Conservation (phyloP, 495 filamentous ascomycete genomes). For the Penicillium egyptiacum region DNA sequence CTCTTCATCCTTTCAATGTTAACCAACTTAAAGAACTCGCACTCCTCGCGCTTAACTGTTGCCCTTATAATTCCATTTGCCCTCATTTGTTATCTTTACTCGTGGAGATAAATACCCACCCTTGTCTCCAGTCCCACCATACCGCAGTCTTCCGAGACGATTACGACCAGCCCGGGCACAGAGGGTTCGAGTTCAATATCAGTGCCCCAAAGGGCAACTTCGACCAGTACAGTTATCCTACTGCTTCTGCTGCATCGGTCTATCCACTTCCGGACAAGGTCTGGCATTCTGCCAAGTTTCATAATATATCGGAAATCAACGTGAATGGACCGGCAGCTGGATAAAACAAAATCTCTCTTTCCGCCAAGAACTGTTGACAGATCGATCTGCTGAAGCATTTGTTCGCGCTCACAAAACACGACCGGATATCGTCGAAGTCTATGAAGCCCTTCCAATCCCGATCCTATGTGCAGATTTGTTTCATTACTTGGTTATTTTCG, state of each 20-base stretch:
- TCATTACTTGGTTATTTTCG: constrained; percentile 57
- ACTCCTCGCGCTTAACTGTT: background rate
- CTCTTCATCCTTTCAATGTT: background rate
- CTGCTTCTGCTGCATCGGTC: background rate
- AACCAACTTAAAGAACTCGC: constrained; percentile 1
- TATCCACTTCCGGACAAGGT: constrained; percentile 25
- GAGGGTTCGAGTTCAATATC: background rate
- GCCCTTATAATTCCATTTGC: constrained; percentile 2
- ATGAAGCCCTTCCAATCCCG: constrained; percentile 40
- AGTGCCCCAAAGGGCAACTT: background rate
- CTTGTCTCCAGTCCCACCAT: background rate
- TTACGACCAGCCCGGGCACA: background rate
- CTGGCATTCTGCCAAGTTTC: constrained; percentile 25
- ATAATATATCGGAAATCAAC: constrained; percentile 25
- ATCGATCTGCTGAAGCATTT: constrained; percentile 26
- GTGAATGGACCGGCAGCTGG: constrained; percentile 32
- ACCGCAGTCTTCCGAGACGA: background rate
- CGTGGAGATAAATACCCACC: background rate
- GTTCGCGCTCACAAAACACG: constrained; percentile 29
- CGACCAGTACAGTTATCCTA: background rate
- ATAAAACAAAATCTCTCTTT: constrained; percentile 23
- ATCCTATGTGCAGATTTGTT: constrained; percentile 58
- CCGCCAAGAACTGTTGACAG: constrained; percentile 38
- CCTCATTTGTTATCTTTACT: constrained; percentile 1
- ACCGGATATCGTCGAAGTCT: constrained; percentile 44